A percentile compares a stretch with the other conserved stretches of the same genome.
phyloP scores from a whole-genome alignment of 257 asterid genomes.

The Craterostigma plantagineum region DNA sequence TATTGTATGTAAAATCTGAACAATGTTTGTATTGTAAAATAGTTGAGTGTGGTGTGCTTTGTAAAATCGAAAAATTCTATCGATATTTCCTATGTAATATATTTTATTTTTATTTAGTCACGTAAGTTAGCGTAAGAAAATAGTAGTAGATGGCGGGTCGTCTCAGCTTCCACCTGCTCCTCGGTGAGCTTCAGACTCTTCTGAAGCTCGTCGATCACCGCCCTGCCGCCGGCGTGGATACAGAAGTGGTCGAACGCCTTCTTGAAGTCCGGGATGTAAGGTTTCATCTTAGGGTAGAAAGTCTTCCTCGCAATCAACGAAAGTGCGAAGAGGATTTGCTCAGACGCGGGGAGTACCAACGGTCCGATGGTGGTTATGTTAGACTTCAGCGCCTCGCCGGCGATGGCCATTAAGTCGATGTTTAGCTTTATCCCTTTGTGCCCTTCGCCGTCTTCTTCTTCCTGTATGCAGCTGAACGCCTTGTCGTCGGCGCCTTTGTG shows the following conservation, averaged over 20 bases:
- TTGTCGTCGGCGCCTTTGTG: not conserved
- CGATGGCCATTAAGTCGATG: not conserved
- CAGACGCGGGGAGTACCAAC: not conserved
- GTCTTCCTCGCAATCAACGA: not conserved
- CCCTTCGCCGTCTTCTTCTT: not conserved
- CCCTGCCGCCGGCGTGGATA: not conserved
- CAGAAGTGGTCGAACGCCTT: not conserved
- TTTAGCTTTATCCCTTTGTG: not conserved
- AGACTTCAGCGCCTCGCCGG: not conserved
- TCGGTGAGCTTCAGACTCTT: not conserved
- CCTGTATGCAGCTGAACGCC: not conserved
- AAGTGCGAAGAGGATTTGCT: not conserved
- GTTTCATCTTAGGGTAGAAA: not conserved
- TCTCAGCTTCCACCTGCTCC: not conserved
- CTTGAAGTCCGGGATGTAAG: not conserved
- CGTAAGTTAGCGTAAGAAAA: too few relatives aligned
- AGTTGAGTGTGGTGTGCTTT: too few relatives aligned
- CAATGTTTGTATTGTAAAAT: too few relatives aligned
- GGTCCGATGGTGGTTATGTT: not conserved
- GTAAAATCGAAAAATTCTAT: too few relatives aligned
- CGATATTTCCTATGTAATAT: too few relatives aligned
- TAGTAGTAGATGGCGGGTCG: too few relatives aligned
- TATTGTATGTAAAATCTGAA: too few relatives aligned
- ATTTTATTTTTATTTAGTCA: too few relatives aligned
- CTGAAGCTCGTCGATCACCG: constrained; percentile 1